Evolutionary conservation across 257 asterid genomes (phyloP).

Genomic region (Solanum etuberosum): DNA sequence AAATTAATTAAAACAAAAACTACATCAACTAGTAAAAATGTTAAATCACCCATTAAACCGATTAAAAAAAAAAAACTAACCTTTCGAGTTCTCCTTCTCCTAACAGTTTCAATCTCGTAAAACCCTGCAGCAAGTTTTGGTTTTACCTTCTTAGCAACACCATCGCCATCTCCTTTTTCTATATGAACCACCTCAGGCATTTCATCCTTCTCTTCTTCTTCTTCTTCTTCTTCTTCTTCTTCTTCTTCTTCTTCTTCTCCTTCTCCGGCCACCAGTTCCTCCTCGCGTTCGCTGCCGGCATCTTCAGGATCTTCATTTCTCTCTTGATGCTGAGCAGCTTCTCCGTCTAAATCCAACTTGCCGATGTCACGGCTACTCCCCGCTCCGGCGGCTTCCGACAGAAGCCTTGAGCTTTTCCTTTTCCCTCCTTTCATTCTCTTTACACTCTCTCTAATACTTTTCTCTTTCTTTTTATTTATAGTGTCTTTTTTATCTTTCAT

Average conservation of each 20-base stretch:
- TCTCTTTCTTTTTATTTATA: background rate
- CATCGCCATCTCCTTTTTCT: slow-evolving; percentile 1
- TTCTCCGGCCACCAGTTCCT: background rate
- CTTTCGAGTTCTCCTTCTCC: slow-evolving; percentile 20
- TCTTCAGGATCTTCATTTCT: background rate
- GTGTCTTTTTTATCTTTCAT: background rate
- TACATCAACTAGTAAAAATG: background rate
- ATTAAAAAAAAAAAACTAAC: slow-evolving; percentile 2
- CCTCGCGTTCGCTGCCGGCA: background rate
- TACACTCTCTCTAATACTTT: background rate
- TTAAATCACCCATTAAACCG: background rate
- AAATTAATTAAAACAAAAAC: background rate
- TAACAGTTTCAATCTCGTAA: slow-evolving; percentile 26
- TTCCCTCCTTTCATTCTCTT: slow-evolving; percentile 23
- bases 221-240: background rate
- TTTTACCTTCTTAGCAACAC: background rate
- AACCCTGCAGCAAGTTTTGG: slow-evolving; percentile 31
- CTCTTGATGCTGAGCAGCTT: background rate
- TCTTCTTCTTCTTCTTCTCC: slow-evolving; percentile 8
- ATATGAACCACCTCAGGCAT: background rate
- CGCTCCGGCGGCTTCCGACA: background rate
- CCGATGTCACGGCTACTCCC: background rate
- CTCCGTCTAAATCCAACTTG: background rate
- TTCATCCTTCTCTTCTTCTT: slow-evolving; percentile 1
- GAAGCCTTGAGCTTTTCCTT: background rate